Conservation (phyloP, 495 filamentous ascomycete species). For the Aspergillus carlsbadensis region DNA sequence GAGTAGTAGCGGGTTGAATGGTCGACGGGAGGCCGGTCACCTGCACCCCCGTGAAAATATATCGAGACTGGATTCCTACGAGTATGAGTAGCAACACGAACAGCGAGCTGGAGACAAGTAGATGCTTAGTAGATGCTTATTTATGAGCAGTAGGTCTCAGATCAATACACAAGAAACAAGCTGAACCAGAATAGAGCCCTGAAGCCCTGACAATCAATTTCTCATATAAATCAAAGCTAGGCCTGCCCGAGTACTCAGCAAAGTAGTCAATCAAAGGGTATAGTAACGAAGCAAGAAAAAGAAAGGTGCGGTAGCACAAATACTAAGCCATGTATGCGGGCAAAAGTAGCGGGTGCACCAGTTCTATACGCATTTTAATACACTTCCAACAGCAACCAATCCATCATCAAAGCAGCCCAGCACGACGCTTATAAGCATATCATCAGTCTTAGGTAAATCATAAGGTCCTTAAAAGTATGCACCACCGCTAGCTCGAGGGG, state of each 20-base stretch:
- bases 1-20: neutral
- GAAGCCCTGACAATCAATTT: conserved; percentile 4
- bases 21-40: conserved; percentile 4
- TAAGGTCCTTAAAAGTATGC: conserved; percentile 37
- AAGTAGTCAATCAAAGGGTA: conserved; percentile 4
- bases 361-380: conserved; percentile 20
- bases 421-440: conserved; percentile 14
- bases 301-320: conserved; percentile 1
- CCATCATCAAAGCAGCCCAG: conserved; percentile 9
- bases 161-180: neutral
- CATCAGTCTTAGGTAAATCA: conserved; percentile 21
- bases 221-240: neutral
- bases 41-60: conserved; percentile 4
- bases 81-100: too few species aligned
- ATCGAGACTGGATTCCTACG: neutral
- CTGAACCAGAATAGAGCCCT: neutral
- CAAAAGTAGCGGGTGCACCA: neutral
- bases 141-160: neutral
- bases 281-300: neutral
- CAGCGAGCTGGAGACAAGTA: neutral
- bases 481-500: conserved; percentile 31
- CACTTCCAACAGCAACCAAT: conserved; percentile 13
- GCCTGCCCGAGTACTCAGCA: neutral
- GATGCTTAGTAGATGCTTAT: neutral
- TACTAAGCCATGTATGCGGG: neutral